Base-by-base conservation (phyloP, 768 basidiomycete species). In the Lenzites betulinus region DNA sequence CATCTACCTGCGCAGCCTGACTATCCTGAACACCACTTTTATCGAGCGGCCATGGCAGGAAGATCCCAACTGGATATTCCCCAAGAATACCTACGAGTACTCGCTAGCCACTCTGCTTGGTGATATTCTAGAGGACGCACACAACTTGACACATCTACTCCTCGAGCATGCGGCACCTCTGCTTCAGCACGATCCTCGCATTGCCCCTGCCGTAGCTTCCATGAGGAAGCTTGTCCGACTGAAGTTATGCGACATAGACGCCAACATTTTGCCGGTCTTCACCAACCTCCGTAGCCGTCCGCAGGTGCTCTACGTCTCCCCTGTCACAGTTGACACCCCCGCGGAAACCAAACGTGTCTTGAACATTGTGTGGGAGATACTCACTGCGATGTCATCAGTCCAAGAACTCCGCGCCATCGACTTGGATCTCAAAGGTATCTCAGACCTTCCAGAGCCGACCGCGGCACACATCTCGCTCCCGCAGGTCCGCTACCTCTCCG, bases 1-100 rank as follows among this genome's bases (percentile, higher is more conserved):
- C 1, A 39, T 60, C 15, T 51, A 50, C 25, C 47, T 60, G 1
- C 59, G 59, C 41, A 51, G 59, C 52, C 59, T 60, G 22, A 43
- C 59, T 28, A 60, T 60, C 41, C 38, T 60, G 5, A 48, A 39
- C 22, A 43, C 53, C 7, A 43, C 53, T 22, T 60, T 60, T 53
- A 51, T 60, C 20, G 52, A 60, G 20, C 59, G 59, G 15, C 53
- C 59, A 9, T 60, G 59, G 59, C 59, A 60, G 23, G 59, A 60
- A 5, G 59, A 60, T 22, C 59, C 59, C 53, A 54, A 60, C 48
- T 60, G 59, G 59, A 41, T 35, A 7, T 60, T 51, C 22, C 59
- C 59, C 20, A 49, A 60, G 41, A 60, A 41, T 16, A 60, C 59
- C 1, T 60, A 60, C 53, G 53, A 60, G 30, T 60, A 60, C 20